Conservation (phyloP, 2,329 filamentous ascomycete species). For the Hypoxylon sp. region DNA sequence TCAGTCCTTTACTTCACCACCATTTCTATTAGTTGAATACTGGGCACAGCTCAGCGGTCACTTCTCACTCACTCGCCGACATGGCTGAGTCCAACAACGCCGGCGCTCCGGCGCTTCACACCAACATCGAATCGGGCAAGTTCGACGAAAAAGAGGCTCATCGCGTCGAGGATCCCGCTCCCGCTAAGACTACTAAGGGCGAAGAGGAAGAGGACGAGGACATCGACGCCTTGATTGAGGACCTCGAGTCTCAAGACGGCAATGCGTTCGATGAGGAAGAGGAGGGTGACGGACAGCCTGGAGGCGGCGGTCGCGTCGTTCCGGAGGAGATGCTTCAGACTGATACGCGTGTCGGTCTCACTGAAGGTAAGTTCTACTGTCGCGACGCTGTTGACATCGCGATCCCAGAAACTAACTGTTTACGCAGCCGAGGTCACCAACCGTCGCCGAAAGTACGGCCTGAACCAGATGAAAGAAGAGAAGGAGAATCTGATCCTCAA, state of each 20-base stretch:
- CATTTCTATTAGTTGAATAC: slow-evolving; percentile 36
- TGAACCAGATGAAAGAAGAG: slow-evolving; percentile 93
- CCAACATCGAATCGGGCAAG: slow-evolving; percentile 72
- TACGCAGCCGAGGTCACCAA: slow-evolving; percentile 49
- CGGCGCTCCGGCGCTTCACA: slow-evolving; percentile 70
- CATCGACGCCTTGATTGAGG: slow-evolving; percentile 88
- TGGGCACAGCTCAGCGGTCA: slow-evolving; percentile 42
- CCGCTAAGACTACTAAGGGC: slow-evolving; percentile 57
- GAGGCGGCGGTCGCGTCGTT: slow-evolving; percentile 67
- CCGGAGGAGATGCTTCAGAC: slow-evolving; percentile 83
- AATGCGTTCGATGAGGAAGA: slow-evolving; percentile 74
- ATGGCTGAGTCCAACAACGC: slow-evolving; percentile 69
- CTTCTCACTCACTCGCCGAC: slow-evolving; percentile 48
- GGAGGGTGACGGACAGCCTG: slow-evolving; percentile 64
- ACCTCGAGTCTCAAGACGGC: slow-evolving; percentile 85
- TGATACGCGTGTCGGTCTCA: slow-evolving; percentile 78
- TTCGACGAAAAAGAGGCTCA: slow-evolving; percentile 72
- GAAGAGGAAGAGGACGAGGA: slow-evolving; percentile 80
- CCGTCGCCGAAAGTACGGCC: slow-evolving; percentile 75
- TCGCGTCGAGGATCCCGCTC: slow-evolving; percentile 51
- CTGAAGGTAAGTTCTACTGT: slow-evolving; percentile 74
- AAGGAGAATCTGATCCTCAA: slow-evolving; percentile 87
- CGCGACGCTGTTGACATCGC: slow-evolving; percentile 60
- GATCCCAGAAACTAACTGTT: slow-evolving; percentile 30
- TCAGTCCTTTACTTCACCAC: slow-evolving; percentile 28